Percentiles rank a stretch among this genome's conserved stretches.
phyloP scores from a whole-genome alignment of 139 green algal species.

The Micractinium sp. region DNA sequence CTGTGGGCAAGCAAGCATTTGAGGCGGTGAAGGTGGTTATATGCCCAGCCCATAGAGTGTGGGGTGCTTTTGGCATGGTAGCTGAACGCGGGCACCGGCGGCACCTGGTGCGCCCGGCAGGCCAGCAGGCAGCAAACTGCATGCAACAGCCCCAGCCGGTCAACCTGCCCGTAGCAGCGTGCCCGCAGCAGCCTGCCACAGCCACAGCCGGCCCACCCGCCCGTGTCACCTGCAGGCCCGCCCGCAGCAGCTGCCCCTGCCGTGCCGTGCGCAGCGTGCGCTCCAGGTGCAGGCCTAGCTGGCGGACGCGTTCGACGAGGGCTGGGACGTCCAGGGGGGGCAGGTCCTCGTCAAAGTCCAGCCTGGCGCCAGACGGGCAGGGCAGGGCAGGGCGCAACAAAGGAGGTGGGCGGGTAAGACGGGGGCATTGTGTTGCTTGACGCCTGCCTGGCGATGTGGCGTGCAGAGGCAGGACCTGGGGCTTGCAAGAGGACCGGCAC shows the following conservation, averaged over 20 bases:
- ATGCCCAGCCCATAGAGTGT: too few relatives aligned
- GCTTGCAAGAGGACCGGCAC: too few relatives aligned
- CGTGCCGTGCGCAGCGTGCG: constrained; percentile 67
- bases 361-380: constrained; percentile 21
- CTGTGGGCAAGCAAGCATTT: too few relatives aligned
- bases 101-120: too few relatives aligned
- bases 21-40: too few relatives aligned
- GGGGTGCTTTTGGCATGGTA: too few relatives aligned
- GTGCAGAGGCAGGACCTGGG: neutral
- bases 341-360: constrained; percentile 98
- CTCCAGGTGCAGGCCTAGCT: constrained; percentile 45
- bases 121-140: neutral
- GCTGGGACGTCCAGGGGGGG: constrained; percentile 70
- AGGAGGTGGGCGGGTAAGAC: too few relatives aligned
- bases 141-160: neutral
- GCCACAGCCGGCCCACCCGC: neutral
- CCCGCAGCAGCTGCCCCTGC: constrained; percentile 72
- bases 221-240: constrained; percentile 67
- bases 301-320: constrained; percentile 54
- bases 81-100: too few relatives aligned
- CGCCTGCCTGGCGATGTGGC: too few relatives aligned
- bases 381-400: neutral
- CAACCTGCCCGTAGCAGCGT: neutral
- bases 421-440: too few relatives aligned
- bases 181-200: neutral